Base-by-base conservation (phyloP, 495 filamentous ascomycete species). In the Tetracladium setigerum region DNA sequence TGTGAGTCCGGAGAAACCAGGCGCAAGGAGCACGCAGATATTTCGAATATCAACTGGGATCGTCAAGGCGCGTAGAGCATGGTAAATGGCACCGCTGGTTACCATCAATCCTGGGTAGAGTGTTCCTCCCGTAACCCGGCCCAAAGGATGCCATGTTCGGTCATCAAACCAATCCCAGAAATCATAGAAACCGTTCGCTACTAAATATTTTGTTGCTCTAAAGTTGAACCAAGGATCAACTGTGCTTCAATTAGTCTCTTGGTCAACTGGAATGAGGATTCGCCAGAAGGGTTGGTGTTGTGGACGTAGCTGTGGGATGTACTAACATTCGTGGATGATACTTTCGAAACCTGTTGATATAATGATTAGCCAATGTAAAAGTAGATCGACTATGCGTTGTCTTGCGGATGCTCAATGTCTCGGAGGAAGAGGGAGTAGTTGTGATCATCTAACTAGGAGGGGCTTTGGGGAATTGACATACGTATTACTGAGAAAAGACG, bases 171-270 rank as follows among this genome's bases (percentile, higher is more conserved):
- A 99, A 68, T 99, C 91, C 94, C 94, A 99, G 63, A 99, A 99
- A 64, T 84, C 87, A 66, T 95, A 94, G 69, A 99, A 97, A 49
- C 94, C 94, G 77, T 99, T 76, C 58, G 92, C 77, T 45, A 97
- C 84, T 40, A 99, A 78, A 57, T 99, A 96, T 70, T 96, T 96
- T 40, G 94, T 97, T 52, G 94, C 94, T 59, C 94, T 77, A 69
- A 99, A 99, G 68, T 99, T 99, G 69, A 99, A 99, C 94, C 94
- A 99, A n/a, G 94, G 94, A 68, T 99, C 92, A 69, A 97, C 92
- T 97, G 56, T 31, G 38, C 30, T 31, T 48, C 34, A 53, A 56
- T 65, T 53, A 65, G 60, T 44, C 53, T 49, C 33, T 57, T 34
- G 27, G 38, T n/a, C 22, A 27, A 27, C 22, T 27, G 7, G 22